These are phyloP conservation scores for Mortierella alpina DNA, from an alignment of 192 early-diverging fungal species.

Conservation along the genomic window DNA sequence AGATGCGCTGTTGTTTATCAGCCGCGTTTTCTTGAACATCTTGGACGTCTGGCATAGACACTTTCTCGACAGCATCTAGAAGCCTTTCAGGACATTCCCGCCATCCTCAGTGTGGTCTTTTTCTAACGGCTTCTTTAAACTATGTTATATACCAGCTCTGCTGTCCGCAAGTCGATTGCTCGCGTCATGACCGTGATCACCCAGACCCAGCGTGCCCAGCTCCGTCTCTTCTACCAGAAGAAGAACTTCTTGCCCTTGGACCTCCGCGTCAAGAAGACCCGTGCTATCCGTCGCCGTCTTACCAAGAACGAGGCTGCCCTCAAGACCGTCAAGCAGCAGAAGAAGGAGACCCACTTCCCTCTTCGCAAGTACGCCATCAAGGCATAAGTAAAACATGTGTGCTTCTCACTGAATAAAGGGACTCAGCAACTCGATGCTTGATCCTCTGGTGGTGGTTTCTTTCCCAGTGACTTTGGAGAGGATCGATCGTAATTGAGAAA, in stretches of 20 bases:
- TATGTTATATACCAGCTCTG: slow-evolving; percentile 59
- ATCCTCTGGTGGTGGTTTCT: no score
- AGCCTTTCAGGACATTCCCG: no score
- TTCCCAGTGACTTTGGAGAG: no score
- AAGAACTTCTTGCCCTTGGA: slow-evolving; percentile 97
- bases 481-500: no score
- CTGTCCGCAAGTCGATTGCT: slow-evolving; percentile 94
- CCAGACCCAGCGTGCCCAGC: slow-evolving; percentile 90
- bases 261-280: slow-evolving; percentile 98
- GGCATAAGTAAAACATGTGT: slow-evolving; percentile 66
- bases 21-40: no score
- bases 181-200: slow-evolving; percentile 95
- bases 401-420: slow-evolving; percentile 13
- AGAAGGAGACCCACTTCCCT: slow-evolving; percentile 92
- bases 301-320: slow-evolving; percentile 80
- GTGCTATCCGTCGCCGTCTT: slow-evolving; percentile 96
- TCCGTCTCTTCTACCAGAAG: slow-evolving; percentile 90
- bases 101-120: neutral
- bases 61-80: no score
- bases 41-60: no score
- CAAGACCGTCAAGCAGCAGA: slow-evolving; percentile 91
- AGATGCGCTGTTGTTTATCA: no score
- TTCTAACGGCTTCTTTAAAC: neutral
- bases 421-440: no score
- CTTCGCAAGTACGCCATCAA: slow-evolving; percentile 92